A percentile compares a stretch with the other conserved stretches of the same genome.
These are phyloP conservation scores for Phtheirospermum japonicum DNA, from an alignment of 257 asterid genomes.

Conservation along the genomic window DNA sequence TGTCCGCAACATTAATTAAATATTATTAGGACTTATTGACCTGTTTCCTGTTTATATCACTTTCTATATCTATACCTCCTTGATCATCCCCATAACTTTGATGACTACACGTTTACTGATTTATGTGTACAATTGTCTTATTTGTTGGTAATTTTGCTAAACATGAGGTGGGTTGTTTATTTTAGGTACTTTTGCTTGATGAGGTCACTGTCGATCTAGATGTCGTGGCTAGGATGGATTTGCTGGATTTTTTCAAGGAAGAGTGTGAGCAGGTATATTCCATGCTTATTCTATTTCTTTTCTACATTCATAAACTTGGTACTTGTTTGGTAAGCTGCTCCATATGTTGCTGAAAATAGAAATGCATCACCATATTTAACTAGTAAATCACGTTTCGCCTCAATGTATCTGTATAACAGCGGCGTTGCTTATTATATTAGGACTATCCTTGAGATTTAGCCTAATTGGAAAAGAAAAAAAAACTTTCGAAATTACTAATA, in stretches of 20 bases:
- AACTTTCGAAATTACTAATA: neutral
- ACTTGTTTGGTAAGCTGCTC: neutral
- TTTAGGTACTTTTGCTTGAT: slow-evolving; percentile 90
- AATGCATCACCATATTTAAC: too few species aligned
- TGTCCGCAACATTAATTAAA: neutral
- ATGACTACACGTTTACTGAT: slow-evolving; percentile 6
- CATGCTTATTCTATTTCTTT: slow-evolving; percentile 11
- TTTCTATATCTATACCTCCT: neutral
- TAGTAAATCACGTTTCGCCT: neutral
- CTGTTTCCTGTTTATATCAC: neutral
- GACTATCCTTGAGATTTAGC: neutral
- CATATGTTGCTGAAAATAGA: neutral
- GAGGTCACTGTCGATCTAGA: slow-evolving; percentile 97
- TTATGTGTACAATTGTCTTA: slow-evolving; percentile 21
- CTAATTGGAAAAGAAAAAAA: neutral
- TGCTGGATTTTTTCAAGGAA: slow-evolving; percentile 81
- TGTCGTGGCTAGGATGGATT: slow-evolving; percentile 97
- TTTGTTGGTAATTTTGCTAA: slow-evolving; percentile 26
- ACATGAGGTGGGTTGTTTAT: slow-evolving; percentile 7
- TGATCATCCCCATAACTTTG: neutral
- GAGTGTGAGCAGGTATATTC: slow-evolving; percentile 81
- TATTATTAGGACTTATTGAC: slow-evolving; percentile 2
- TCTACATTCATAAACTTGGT: too few species aligned
- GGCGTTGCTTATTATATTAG: neutral
- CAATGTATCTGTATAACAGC: neutral